Base-by-base conservation (phyloP, 2,329 filamentous ascomycete genomes). In the Purpureocillium lavendulum region DNA sequence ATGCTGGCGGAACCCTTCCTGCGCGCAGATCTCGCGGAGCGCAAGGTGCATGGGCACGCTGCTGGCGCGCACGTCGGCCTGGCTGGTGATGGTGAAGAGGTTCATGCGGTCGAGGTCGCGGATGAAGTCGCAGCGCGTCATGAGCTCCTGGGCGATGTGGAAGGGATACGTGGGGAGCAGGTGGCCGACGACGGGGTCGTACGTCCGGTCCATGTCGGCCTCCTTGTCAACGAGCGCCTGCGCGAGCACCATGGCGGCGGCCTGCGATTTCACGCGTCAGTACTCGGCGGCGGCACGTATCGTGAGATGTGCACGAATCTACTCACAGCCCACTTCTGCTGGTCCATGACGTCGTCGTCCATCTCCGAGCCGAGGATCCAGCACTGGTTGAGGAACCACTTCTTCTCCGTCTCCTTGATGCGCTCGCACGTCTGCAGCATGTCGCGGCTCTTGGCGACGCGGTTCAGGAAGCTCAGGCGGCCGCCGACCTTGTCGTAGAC, bases 291-390 rank as follows among this genome's bases (percentile, higher is more conserved):
- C 21, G 10, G 21, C 21, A 26, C 21, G 5, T 10, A 26, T 26
- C 6, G 10, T 26, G 21, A 26, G 21, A 10, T 10, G 21, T 10
- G 21, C 21, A 10, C 10, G 31, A 12, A 7, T 42, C 30, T 26
- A 75, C 81, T 64, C 69, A 87, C 84, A 34, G 89, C 87, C 70
- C 87, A 96, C 60, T 97, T 96, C 58, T 97, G 88, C 61, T 96
- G 86, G 55, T 96, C 87, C 82, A 97, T 97, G 50, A 96, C 92
- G 57, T 98, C 92, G 61, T 97, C 92, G 51, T 97, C 92, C 82
- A 86, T 84, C 45, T 82, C 80, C 38, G 64, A 65, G 10, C 82
- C 82, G 4, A 87, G 70, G 43, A 86, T 83, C 71, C 81, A 84
- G 62, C 82, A 86, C 55, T 83, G 79, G 60, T 84, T 85, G 8